These are phyloP conservation scores for Aureobasidium uvarum DNA, from an alignment of 2,329 filamentous ascomycete species.

Conservation along the genomic window DNA sequence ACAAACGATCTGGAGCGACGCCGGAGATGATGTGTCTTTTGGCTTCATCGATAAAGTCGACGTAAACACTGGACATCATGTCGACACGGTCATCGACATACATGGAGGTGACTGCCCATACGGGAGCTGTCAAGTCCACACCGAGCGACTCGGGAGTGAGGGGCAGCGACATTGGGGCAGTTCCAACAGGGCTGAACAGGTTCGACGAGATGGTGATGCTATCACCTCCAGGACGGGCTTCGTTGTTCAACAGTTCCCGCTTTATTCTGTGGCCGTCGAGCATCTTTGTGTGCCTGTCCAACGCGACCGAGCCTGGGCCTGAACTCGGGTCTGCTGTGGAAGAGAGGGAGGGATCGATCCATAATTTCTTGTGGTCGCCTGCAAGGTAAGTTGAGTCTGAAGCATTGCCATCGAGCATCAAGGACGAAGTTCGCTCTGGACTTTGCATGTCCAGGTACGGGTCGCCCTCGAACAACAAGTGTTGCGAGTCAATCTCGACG, in stretches of 20 bases:
- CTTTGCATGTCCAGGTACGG: neutral
- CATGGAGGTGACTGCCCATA: slow-evolving; percentile 20
- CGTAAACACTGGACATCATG: slow-evolving; percentile 17
- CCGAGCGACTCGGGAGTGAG: neutral
- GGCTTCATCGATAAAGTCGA: slow-evolving; percentile 10
- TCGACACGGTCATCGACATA: neutral
- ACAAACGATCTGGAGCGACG: slow-evolving; percentile 13
- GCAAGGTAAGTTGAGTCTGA: slow-evolving; percentile 1
- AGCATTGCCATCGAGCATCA: neutral
- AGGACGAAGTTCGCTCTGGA: neutral
- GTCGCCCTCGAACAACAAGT: slow-evolving; percentile 14
- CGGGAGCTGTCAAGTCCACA: slow-evolving; percentile 8
- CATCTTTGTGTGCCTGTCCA: neutral
- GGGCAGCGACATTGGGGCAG: neutral
- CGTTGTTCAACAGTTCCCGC: neutral
- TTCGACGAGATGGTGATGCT: slow-evolving; percentile 11
- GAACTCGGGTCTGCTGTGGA: neutral
- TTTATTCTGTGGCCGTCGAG: neutral
- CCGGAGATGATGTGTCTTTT: neutral
- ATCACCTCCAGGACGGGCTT: neutral
- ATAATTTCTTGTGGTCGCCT: neutral
- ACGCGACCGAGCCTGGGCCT: neutral
- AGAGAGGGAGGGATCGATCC: slow-evolving; percentile 10
- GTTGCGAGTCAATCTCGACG: neutral
- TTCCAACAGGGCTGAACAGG: slow-evolving; percentile 7